Evolutionary conservation across 257 asterid genomes (phyloP), one percentile per base, ranked within the genome.

Genomic region (Solanum medicagineum): DNA sequence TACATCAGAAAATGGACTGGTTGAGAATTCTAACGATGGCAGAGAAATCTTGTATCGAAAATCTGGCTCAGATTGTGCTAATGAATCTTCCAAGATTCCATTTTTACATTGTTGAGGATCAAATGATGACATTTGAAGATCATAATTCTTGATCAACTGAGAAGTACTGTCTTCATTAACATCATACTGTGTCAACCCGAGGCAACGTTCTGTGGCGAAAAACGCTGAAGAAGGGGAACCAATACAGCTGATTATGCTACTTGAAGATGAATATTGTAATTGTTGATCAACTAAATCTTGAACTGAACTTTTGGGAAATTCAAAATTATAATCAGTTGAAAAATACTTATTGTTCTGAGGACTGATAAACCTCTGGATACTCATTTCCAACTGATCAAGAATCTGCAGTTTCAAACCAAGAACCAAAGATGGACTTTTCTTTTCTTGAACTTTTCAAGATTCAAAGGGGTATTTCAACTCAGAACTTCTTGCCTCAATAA

Each of bases 221-320:
- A 93, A 91, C 13, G 96, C 92, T 12, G 83, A 79, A 53, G 90
- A 32, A 2, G 94, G 94, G 40, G 98, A 89, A 87, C 93, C 96
- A n/a, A 92, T 90, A 86, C 89, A 87, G 86, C 92, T 81, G 57
- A 94, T 90, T 19, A 93, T 91, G 16, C 92, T 84, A 74, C 88
- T 89, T 10, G 94, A 80, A 74, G 87, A 88, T 9, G 89, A 57
- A 68, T 91, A 82, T 19, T 87, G 89, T 29, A 65, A 13, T 13
- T 89, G 90, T 63, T 26, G 87, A 87, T 53, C 15, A 51, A 70
- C 89, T 51, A 85, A 91, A 68, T 83, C 79, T 32, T 79, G 65
- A 79, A 45, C 24, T 51, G 63, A 77, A 16, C 3, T 51, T 77
- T 16, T 51, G 24, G 90, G 75, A 57, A 87, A 68, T 6, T 89